A percentile compares a stretch with the other conserved stretches of the same genome.
Conservation (phyloP, 1,139 yeast species). For the Martiniozyma asiatica region DNA sequence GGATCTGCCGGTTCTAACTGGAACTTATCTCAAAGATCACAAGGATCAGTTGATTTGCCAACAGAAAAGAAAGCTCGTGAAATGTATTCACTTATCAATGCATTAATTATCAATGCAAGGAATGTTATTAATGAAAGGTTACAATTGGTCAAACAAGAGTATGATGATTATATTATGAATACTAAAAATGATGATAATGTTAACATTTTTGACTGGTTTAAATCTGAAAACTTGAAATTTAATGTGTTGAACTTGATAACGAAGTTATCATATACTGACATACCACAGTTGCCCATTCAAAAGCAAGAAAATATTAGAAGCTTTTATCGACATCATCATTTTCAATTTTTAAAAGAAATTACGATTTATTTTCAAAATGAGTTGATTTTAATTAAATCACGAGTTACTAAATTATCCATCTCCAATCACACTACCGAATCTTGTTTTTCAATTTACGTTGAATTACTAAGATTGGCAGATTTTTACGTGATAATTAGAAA, state of each 20-base stretch:
- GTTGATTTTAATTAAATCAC: constrained; percentile 3
- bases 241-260: constrained; percentile 6
- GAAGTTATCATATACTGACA: constrained; percentile 1
- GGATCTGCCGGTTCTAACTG: constrained; percentile 15
- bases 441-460: constrained; percentile 10
- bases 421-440: constrained; percentile 14
- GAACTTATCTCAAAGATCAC: constrained; percentile 5
- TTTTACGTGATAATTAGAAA: constrained; percentile 21
- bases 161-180: constrained; percentile 3
- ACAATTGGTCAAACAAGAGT: constrained; percentile 1
- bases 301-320: constrained; percentile 9
- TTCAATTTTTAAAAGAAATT: constrained; percentile 6
- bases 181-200: constrained; percentile 2
- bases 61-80: constrained; percentile 22
- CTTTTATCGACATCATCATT: constrained; percentile 8
- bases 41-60: constrained; percentile 11
- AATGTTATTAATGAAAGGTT: constrained; percentile 11
- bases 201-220: neutral
- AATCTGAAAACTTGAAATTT: constrained; percentile 2
- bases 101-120: constrained; percentile 29
- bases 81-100: constrained; percentile 28
- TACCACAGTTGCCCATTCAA: constrained; percentile 6
- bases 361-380: constrained; percentile 9
- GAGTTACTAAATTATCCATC: constrained; percentile 1
- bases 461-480: constrained; percentile 21